phyloP scores from a whole-genome alignment of 108 stramenopile genomes.

The Nitzschia inconspicua region DNA sequence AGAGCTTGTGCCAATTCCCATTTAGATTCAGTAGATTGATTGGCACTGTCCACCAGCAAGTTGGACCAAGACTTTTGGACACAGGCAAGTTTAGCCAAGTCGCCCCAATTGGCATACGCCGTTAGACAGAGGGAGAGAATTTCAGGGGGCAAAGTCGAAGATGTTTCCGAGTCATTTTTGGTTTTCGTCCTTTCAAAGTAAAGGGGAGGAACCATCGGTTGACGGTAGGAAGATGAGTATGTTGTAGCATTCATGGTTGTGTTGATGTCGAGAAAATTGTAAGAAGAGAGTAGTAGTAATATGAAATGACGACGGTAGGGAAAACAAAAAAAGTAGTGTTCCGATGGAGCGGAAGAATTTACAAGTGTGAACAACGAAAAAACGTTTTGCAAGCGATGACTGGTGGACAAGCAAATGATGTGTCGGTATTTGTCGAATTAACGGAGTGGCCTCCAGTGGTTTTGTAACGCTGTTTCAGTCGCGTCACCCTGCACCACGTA shows the following conservation, averaged over 20 bases:
- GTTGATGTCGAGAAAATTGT: not conserved
- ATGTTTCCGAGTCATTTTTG: not conserved
- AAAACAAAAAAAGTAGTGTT: not conserved
- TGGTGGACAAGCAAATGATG: not conserved
- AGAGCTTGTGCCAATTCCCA: conserved; percentile 69
- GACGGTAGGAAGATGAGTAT: not conserved
- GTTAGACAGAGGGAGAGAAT: conserved; percentile 55
- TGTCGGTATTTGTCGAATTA: not conserved
- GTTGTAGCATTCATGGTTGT: not conserved
- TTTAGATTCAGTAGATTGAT: conserved; percentile 41
- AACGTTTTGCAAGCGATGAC: not conserved
- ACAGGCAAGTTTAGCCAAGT: conserved; percentile 67
- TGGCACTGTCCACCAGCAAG: conserved; percentile 64
- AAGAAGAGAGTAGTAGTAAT: too few species aligned
- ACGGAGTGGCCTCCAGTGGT: not conserved
- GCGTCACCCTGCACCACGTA: too few species aligned
- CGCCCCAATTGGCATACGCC: conserved; percentile 76
- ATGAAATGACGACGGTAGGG: not conserved
- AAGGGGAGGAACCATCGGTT: conserved; percentile 21
- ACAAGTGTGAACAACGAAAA: not conserved
- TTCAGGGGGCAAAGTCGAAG: conserved; percentile 56
- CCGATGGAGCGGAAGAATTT: not conserved
- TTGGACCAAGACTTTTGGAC: conserved; percentile 70
- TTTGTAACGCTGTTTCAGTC: too few species aligned
- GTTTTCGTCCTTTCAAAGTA: conserved; percentile 12